A percentile compares a stretch with the other conserved stretches of the same genome.
phyloP scores from a whole-genome alignment of 306 rosid species.

The Trifolium fragiferum region DNA sequence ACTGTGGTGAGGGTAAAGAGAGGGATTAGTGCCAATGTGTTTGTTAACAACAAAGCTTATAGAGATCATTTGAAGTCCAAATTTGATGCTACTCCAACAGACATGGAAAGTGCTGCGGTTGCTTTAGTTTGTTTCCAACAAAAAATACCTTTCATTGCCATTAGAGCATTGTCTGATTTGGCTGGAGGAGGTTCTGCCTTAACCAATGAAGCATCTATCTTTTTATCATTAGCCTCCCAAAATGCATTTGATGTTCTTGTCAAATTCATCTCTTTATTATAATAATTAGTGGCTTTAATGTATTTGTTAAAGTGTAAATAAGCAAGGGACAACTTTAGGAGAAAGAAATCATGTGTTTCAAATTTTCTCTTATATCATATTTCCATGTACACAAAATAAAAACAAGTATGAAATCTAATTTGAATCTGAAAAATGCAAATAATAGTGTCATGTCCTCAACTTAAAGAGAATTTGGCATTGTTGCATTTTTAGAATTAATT shows the following conservation, averaged over 20 bases:
- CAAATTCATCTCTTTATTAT: constrained; percentile 51
- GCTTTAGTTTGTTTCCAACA: constrained; percentile 64
- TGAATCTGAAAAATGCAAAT: no score
- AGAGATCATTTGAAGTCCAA: constrained; percentile 59
- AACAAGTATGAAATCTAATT: neutral
- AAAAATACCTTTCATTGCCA: constrained; percentile 59
- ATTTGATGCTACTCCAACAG: constrained; percentile 61
- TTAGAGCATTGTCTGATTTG: constrained; percentile 70
- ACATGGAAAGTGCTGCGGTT: constrained; percentile 82
- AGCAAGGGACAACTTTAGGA: neutral
- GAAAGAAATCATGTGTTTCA: neutral
- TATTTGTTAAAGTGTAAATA: neutral
- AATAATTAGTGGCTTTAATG: neutral
- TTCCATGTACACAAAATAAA: neutral
- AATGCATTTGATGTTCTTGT: constrained; percentile 57
- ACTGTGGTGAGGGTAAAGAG: constrained; percentile 58
- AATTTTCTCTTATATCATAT: neutral
- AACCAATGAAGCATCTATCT: constrained; percentile 61
- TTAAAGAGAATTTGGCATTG: no score
- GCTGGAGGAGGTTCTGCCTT: constrained; percentile 77
- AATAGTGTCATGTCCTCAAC: no score
- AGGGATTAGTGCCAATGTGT: constrained; percentile 65
- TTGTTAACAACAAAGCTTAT: constrained; percentile 68
- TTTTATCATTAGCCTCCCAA: constrained; percentile 60
- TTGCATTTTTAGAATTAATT: no score